Evolutionary conservation across 352 stramenopile genomes (phyloP), one percentile per base, ranked within the genome.

Genomic region (Pythium scleroteichum): DNA sequence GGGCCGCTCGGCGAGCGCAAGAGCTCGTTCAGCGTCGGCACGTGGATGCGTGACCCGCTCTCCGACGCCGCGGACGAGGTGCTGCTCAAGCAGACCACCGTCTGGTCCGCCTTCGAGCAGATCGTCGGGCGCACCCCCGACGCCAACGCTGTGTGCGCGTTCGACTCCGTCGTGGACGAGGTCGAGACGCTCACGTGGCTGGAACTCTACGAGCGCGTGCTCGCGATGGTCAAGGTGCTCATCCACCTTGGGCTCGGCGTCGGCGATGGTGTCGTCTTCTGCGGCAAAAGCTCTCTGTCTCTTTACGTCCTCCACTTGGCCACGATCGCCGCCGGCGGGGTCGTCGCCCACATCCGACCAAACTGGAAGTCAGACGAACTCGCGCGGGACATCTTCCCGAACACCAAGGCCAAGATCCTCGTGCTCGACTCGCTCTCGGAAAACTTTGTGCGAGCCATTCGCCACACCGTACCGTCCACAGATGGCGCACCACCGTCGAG

Each of bases 251-350:
- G 79, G 1, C 87, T 94, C 41, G 51, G 53, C 24, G 19, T 67
- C 0, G 82, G 84, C 22, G 79, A 94, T 51, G 84, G 79, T 17
- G 76, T 83, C 0, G 76, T 92, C 4, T 57, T 90, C 49, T 73
- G 65, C 59, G 73, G 72, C 3, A 71, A 68, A 44, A 71, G 59
- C 29, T 80, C 74, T 49, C 70, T 76, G 2, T 44, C 76, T 17
- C 49, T 92, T 22, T 79, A 85, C 44, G 64, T 82, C 0, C 45
- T 94, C 20, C 83, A 92, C 53, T 68, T 92, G 41, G 84, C 84
- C 0, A 73, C 69, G 10, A 62, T 88, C 29, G 69, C 78, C 0
- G 45, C 82, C 2, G 84, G 84, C 22, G 84, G 82, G 23, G 64
- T 87, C 10, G 80, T 88, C 3, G 60, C 65, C 13, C 82, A 94